These are phyloP conservation scores for Cercospora sojina DNA, from an alignment of 2,329 filamentous ascomycete species.

Conservation along the genomic window DNA sequence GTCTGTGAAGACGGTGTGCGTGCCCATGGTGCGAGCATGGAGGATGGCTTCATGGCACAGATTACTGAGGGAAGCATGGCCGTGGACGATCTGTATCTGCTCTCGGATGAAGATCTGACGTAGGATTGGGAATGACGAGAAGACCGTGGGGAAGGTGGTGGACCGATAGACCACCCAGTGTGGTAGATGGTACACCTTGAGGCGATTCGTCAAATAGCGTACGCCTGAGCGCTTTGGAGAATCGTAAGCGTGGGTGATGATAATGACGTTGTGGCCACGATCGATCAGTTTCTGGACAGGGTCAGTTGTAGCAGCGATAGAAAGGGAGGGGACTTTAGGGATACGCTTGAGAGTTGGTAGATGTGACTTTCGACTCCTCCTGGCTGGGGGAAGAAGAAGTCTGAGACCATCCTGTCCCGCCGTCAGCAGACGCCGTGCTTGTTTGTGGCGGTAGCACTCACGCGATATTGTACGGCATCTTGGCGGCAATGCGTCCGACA, in stretches of 20 bases:
- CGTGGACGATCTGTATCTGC: constrained; percentile 94
- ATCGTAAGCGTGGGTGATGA: constrained; percentile 95
- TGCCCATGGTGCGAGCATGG: constrained; percentile 91
- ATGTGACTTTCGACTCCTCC: constrained; percentile 96
- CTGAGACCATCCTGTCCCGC: constrained; percentile 77
- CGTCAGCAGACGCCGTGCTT: neutral
- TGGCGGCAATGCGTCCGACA: constrained; percentile 6
- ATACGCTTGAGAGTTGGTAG: constrained; percentile 83
- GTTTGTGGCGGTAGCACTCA: constrained; percentile 40
- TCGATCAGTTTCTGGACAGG: constrained; percentile 77
- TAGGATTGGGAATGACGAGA: constrained; percentile 98
- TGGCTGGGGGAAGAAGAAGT: constrained; percentile 98
- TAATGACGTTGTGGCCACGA: constrained; percentile 94
- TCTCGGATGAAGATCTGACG: constrained; percentile 94
- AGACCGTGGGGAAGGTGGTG: constrained; percentile 91
- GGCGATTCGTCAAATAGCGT: constrained; percentile 91
- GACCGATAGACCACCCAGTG: constrained; percentile 95
- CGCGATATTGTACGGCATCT: constrained; percentile 71
- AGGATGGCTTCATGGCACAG: constrained; percentile 93
- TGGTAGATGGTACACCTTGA: constrained; percentile 97
- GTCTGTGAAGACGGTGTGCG: constrained; percentile 94
- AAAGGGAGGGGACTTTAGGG: constrained; percentile 19
- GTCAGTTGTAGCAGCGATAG: neutral
- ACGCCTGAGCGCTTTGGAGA: constrained; percentile 69
- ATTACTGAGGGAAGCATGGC: constrained; percentile 90